Evolutionary conservation across 257 asterid species (phyloP), one percentile per base, ranked within the genome.

Genomic region (Solanum peruvianum): DNA sequence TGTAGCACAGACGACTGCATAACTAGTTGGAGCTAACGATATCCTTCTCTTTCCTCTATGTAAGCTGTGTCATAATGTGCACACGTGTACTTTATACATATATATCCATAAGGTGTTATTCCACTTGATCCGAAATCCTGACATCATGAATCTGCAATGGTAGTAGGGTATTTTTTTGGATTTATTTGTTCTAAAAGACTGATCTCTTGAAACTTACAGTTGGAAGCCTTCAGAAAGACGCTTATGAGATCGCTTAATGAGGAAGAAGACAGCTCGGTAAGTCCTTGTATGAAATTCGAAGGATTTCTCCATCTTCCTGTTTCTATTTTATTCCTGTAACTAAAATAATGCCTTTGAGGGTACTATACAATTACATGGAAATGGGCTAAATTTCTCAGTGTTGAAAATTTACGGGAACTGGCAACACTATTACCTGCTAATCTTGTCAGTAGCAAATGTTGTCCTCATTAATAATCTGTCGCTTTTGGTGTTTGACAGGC

Each of bases 171-270:
- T 76, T 77, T 88, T 80, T 80, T 84, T 52, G 62, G 62, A 52
- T 52, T 52, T 52, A 18, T 52, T 52, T 66, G 39, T 88, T 56
- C 20, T 58, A 71, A 81, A 45, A 13, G 80, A 44, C 18, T 72
- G 49, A 86, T 90, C 23, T 91, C 86, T 87, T 87, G 80, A 80
- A 86, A 86, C 9, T 88, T 93, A 92, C 92, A 96, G 99, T 90
- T 96, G 94, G 98, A 94, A 89, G 93, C 90, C 86, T 96, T 96
- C 87, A 93, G 99, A 88, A 94, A 96, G 94, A 96, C 98, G 11
- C 95, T 96, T 70, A 92, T 96, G 98, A 91, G 93, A 49, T 96
- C 99, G 6, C 99, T 96, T 39, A 95, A 94, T 89, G 99, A 96
- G 14, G 99, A 94, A 33, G 98, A 96, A 25, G 97, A 94, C 60